Evolutionary conservation across 208 protist species (phyloP), one percentile per base, ranked within the genome.

Genomic region (Trypanosoma platydactyli): DNA sequence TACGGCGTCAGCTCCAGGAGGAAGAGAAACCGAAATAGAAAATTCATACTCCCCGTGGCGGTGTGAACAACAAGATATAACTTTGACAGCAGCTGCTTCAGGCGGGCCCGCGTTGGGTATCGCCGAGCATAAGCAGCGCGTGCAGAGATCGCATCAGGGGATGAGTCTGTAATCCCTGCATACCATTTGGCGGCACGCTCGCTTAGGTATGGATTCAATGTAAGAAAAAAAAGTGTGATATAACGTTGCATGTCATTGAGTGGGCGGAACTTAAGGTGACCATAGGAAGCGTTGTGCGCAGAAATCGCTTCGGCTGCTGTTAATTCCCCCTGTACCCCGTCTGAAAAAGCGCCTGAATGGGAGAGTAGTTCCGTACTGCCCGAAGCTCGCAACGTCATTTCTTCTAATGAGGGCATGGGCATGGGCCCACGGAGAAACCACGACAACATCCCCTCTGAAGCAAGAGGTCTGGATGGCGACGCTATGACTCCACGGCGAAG

Each of bases 1-100:
- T 84, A 92, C 18, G 85, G 85, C 4, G 88, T 94, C 54, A 84
- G 44, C 73, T 91, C 88, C 16, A 89, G 59, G 25, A 94, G 45
- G 69, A 82, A 94, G 50, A 80, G 71, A 40, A 92, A 30, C 25
- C 77, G 55, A 56, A 73, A 94, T 1, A 84, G 30, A 24, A 94
- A 77, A 25, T 56, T 55, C 5, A 77, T 49, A 16, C 67, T 52
- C 9, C 76, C 62, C 35, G 64, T 74, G 18, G 73, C n/a, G 30
- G 84, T 70, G 67, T 89, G 71, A 59, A 80, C 81, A 40, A 78
- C 5, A 0, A 83, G 89, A 48, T 80, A 91, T 7, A 89, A 42
- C 12, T 50, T 63, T 25, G 70, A 71, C n/a, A 86, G 52, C n/a
- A 88, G 59, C 42, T 58, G 35, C 35, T 80, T 65, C 16, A 91